Evolutionary conservation across 2,329 filamentous ascomycete genomes (phyloP), one percentile per base, ranked within the genome.

Genomic region (Penicillium sp.): DNA sequence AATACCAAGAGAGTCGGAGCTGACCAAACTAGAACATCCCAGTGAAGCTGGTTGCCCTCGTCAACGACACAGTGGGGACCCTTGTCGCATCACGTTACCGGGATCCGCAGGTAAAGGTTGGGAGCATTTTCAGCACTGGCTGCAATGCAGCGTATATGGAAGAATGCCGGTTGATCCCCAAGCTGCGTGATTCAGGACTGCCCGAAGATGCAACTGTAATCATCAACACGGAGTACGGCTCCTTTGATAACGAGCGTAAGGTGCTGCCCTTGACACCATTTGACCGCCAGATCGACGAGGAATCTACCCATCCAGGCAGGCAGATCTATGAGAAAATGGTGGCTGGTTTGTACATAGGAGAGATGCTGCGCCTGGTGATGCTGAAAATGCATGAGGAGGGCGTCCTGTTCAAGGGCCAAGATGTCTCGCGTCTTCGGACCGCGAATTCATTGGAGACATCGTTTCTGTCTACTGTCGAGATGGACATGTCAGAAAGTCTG

Each of bases 251-350:
- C 73, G 88, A 92, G 74, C 86, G 89, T 77, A 82, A 86, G 67
- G 84, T 95, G 51, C 84, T 96, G 9, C 91, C 91, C 8, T 19
- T 60, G 34, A 66, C 63, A 3, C 53, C 55, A 7, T 61, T 61
- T 75, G 93, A 97, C 72, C 78, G 88, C 51, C 84, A 87, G 59
- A 89, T 97, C 66, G 92, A 97, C 78, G 84, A 88, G 65, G 86
- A 91, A 64, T 96, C 92, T 25, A 90, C 91, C 29, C 88, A 91
- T n/a, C 92, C 92, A 1, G 92, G 91, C 36, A 91, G 96, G 75
- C 92, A 97, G 78, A 86, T 90, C 0, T 97, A 96, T 65, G 92
- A 97, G 78, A 97, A 97, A 79, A 96, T 96, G 90, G 91, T 96
- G 70, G 91, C 92, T 2, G 92, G 92, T 51, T 81, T 96, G 46